Conservation (phyloP, 2,329 filamentous ascomycete species). For the Cordyceps militaris region DNA sequence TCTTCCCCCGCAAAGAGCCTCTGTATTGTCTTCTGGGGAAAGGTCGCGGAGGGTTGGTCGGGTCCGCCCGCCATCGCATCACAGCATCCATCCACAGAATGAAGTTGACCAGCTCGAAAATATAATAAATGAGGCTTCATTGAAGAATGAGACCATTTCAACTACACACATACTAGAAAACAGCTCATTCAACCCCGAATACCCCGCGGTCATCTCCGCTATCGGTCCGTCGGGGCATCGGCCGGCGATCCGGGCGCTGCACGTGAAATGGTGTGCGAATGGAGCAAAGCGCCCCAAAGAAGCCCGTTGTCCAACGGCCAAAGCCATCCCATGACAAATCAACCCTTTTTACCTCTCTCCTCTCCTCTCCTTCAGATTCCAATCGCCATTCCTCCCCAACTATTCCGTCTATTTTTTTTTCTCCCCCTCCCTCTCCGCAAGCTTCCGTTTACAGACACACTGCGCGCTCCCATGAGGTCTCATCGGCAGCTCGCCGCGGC, state of each 20-base stretch:
- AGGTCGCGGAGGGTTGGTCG: no score
- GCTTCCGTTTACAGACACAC: background rate
- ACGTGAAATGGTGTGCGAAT: conserved; percentile 22
- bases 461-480: conserved; percentile 1
- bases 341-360: background rate
- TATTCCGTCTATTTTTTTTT: background rate
- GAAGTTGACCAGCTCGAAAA: no score
- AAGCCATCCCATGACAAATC: conserved; percentile 9
- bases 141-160: background rate
- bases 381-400: background rate
- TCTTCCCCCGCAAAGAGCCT: no score
- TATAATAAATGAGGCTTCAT: no score
- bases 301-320: conserved; percentile 2
- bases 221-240: conserved; percentile 12
- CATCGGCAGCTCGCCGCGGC: conserved; percentile 12
- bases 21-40: no score
- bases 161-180: no score
- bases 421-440: rapidly evolving
- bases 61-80: no score
- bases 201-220: background rate
- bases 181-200: background rate
- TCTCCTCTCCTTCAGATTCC: background rate
- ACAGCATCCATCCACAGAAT: no score
- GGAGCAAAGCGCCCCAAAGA: conserved; percentile 9
- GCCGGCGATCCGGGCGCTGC: conserved; percentile 12